Evolutionary conservation across 2,329 filamentous ascomycete genomes (phyloP).

Genomic region (Cryphonectria japonica): DNA sequence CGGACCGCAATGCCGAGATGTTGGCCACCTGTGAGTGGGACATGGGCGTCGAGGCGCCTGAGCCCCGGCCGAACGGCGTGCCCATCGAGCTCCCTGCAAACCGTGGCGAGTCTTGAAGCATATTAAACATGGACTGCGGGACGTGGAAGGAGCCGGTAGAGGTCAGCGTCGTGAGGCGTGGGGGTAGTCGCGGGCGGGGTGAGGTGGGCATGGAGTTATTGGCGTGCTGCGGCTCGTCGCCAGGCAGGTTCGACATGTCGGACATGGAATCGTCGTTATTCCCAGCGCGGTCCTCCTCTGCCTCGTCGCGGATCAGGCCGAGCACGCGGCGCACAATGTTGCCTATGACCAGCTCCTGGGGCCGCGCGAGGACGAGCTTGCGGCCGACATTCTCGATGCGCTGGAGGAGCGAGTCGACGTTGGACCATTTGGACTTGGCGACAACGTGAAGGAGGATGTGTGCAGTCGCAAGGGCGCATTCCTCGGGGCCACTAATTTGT

Average conservation of each 20-base stretch:
- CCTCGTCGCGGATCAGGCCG: conserved; percentile 88
- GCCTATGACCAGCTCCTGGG: conserved; percentile 87
- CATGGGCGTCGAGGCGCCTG: conserved; percentile 40
- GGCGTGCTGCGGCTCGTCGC: conserved; percentile 24
- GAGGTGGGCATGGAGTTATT: conserved; percentile 24
- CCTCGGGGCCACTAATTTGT: conserved; percentile 85
- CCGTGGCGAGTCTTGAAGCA: conserved; percentile 74
- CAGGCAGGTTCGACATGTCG: conserved; percentile 41
- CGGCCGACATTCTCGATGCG: conserved; percentile 80
- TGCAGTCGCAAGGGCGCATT: conserved; percentile 89
- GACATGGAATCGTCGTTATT: conserved; percentile 64
- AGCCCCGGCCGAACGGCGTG: conserved; percentile 54
- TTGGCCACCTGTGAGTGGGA: conserved; percentile 46
- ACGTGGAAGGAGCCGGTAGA: conserved; percentile 67
- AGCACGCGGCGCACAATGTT: conserved; percentile 93
- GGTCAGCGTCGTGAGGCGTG: conserved; percentile 51
- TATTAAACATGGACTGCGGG: conserved; percentile 82
- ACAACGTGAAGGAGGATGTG: conserved; percentile 88
- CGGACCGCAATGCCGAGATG: conserved; percentile 76
- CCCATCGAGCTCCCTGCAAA: conserved; percentile 44
- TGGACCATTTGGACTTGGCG: conserved; percentile 75
- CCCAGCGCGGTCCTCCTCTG: conserved; percentile 74
- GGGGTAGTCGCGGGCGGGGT: conserved; percentile 44
- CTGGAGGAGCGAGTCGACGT: conserved; percentile 77
- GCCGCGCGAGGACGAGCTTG: conserved; percentile 79